Evolutionary conservation across 306 rosid species (phyloP), one percentile per base, ranked within the genome.

Genomic region (Styphnolobium japonicum): DNA sequence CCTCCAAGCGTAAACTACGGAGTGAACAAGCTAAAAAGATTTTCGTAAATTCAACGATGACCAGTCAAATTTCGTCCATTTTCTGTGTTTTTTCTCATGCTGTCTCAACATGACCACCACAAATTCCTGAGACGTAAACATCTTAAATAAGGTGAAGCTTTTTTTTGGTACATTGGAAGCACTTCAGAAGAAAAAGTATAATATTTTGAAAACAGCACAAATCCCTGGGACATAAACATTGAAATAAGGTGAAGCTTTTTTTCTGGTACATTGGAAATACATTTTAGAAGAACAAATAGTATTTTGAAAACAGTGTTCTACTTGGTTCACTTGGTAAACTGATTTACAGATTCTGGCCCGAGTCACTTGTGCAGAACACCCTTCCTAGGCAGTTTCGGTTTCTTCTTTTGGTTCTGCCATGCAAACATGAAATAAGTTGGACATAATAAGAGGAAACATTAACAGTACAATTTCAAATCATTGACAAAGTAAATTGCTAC

Each of bases 331-430:
- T 21, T 46, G 16, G 56, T 55, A 65, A 16, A 36, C 60, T 19
- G 72, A 67, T 64, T 63, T 68, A 79, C 48, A 80, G 4, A 48
- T 29, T 75, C 10, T 34, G 29, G 79, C 46, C 75, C 1, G 1
- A 19, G 18, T 92, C 84, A 93, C 80, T 96, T 96, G 94, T 96
- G 98, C 69, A 96, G 82, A 43, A 93, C 79, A 55, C 98, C 84
- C 89, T 90, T 96, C 92, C 89, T 91, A 1, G 89, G 81, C 63
- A 87, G 72, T 85, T 91, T 96, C 0, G 88, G 86, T 73, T 89
- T 92, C 97, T 89, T 93, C 2, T 84, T 57, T 27, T 86, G 90
- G 67, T 89, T 67, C 99, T 96, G 90, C 74, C 69, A 65, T n/a
- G 65, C 53, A 77, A 68, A 68, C 34, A 23, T 18, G 14, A 53